These are phyloP conservation scores for Spatholobus suberectus DNA, from an alignment of 306 rosid species.

Conservation along the genomic window DNA sequence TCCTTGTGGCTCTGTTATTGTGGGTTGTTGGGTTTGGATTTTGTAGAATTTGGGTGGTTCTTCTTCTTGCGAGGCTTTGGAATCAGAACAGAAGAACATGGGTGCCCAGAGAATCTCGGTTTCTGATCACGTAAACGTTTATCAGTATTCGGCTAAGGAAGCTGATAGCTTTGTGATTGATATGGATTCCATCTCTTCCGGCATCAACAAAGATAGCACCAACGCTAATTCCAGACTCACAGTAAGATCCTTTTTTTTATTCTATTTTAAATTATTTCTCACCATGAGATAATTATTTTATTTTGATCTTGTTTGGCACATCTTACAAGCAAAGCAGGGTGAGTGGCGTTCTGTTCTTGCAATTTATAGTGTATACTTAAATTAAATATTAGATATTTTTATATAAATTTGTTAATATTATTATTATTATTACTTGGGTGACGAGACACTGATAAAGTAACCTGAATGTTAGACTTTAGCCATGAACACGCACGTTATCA, in stretches of 20 bases:
- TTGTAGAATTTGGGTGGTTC: constrained; percentile 47
- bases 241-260: constrained; percentile 36
- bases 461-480: not conserved
- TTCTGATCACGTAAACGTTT: constrained; percentile 68
- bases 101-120: constrained; percentile 66
- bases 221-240: constrained; percentile 73
- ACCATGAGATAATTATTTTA: not conserved
- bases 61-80: constrained; percentile 41
- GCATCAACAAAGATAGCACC: constrained; percentile 55
- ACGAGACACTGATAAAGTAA: not conserved
- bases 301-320: constrained; percentile 22
- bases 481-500: constrained; percentile 15
- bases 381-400: not conserved
- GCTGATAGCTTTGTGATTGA: constrained; percentile 87
- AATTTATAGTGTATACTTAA: not conserved
- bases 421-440: not conserved
- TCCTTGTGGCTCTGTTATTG: not conserved
- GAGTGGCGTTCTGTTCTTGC: constrained; percentile 10
- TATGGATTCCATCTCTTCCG: constrained; percentile 71
- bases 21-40: constrained; percentile 26
- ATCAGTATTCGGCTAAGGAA: constrained; percentile 62
- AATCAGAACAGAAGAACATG: constrained; percentile 58
- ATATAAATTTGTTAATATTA: too few relatives aligned
- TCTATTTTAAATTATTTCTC: not conserved
- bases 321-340: constrained; percentile 7